Conservation (phyloP, 2,329 filamentous ascomycete genomes). For the Paecilomyces sp. region DNA sequence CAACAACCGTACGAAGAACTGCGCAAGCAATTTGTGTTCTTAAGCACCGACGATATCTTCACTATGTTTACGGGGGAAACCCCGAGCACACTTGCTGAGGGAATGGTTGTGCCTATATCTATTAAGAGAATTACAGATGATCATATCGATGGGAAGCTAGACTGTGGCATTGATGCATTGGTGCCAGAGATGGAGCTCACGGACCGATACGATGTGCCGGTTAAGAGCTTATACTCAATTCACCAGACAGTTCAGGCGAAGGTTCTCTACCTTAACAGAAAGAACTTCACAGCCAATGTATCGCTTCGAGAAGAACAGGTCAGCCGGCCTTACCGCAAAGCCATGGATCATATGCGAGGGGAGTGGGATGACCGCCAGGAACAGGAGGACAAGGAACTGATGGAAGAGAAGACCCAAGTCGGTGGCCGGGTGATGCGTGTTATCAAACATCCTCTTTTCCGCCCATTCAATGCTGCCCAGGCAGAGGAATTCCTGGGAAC, state of each 20-base stretch:
- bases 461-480: conserved; percentile 82
- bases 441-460: conserved; percentile 96
- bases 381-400: conserved; percentile 69
- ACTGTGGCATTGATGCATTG: conserved; percentile 88
- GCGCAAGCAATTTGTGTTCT: conserved; percentile 65
- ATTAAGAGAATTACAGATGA: conserved; percentile 85
- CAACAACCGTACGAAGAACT: conserved; percentile 92
- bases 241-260: conserved; percentile 87
- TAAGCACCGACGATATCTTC: conserved; percentile 75
- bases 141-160: conserved; percentile 86
- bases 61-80: conserved; percentile 97
- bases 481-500: conserved; percentile 90
- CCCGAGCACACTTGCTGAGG: conserved; percentile 69
- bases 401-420: conserved; percentile 77
- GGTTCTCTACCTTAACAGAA: conserved; percentile 78
- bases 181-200: conserved; percentile 78
- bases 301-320: conserved; percentile 77
- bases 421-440: conserved; percentile 85
- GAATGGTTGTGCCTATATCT: conserved; percentile 87
- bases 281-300: conserved; percentile 74
- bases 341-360: conserved; percentile 63
- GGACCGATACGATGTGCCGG: conserved; percentile 57
- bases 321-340: conserved; percentile 62
- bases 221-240: conserved; percentile 65
- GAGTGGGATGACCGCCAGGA: conserved; percentile 88